phyloP scores from a whole-genome alignment of 2,329 filamentous ascomycete species.

The Penicillium crustosum region DNA sequence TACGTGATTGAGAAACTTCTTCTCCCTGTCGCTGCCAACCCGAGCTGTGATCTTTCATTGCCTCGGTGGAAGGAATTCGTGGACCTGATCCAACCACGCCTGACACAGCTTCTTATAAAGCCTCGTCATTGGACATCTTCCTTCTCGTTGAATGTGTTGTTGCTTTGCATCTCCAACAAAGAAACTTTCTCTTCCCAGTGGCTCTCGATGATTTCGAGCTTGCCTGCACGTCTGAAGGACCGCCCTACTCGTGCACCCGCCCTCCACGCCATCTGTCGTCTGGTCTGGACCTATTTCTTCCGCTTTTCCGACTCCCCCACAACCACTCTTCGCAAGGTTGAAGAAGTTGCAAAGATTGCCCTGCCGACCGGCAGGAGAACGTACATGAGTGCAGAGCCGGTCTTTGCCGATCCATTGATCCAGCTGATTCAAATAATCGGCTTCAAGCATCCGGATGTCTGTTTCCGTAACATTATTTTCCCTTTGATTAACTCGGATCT shows the following conservation, averaged over 20 bases:
- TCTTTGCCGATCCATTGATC: constrained; percentile 85
- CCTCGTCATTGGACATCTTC: constrained; percentile 88
- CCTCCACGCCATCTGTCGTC: constrained; percentile 81
- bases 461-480: constrained; percentile 90
- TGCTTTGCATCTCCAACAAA: constrained; percentile 82
- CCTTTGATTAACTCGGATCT: constrained; percentile 89
- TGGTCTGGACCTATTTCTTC: constrained; percentile 94
- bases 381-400: constrained; percentile 76
- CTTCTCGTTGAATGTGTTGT: constrained; percentile 81
- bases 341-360: constrained; percentile 83
- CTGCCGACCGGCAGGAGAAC: constrained; percentile 78
- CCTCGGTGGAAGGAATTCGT: constrained; percentile 87
- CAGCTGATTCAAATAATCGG: constrained; percentile 94
- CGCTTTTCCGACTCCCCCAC: constrained; percentile 71
- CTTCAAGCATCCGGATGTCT: constrained; percentile 89
- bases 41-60: constrained; percentile 72
- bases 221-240: constrained; percentile 83
- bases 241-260: constrained; percentile 73
- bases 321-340: constrained; percentile 72
- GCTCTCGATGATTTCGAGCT: constrained; percentile 74
- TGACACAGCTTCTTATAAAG: constrained; percentile 84
- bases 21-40: constrained; percentile 80
- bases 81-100: constrained; percentile 71
- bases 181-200: constrained; percentile 85
- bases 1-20: constrained; percentile 85